Base-by-base conservation (phyloP, 208 protist species). In the Wallacemonas sp. region DNA sequence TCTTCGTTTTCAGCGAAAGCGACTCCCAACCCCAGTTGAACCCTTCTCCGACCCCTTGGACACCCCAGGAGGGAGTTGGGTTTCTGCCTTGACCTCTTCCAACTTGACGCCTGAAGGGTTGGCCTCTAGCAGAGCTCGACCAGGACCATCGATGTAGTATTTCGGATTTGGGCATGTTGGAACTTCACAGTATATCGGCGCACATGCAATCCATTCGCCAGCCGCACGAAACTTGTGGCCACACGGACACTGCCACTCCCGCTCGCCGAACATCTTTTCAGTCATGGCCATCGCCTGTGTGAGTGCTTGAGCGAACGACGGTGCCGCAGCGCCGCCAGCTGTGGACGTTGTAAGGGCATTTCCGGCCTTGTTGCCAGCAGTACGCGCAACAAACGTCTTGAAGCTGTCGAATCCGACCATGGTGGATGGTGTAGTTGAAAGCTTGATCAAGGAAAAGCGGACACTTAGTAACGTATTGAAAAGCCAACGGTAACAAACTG, bases 201-300 rank as follows among this genome's bases (percentile, higher is more conserved):
- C 73, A 29, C 83, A 90, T 1, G 86, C 87, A 24, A 92, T 70
- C 88, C 91, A 96, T 42, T 94, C 88, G 19, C 87, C 91, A 17
- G 78, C 60, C 17, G 87, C 87, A 32, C 84, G 83, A 70, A 96
- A 96, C 39, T 84, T 87, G 61, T 96, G 91, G 0, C 91, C 91
- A 71, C 91, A 96, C 2, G 85, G 88, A 42, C 91, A 96, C 71
- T 96, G 85, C 91, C 91, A 96, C 58, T 95, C 86, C 0, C 78
- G 74, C 63, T 95, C 86, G 13, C 79, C 84, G 48, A 93, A 91
- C 15, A 92, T 55, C 29, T 82, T 90, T 44, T 61, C 85, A 17
- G 78, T 80, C 50, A 87, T 71, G n/a, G 77, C 63, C 54, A 85
- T 76, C 27, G 83, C 81, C 33, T 92, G 73, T 36, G 67, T 78